These are phyloP conservation scores for Rhododendron simsii DNA, from an alignment of 148 eudicot genomes.

Conservation along the genomic window DNA sequence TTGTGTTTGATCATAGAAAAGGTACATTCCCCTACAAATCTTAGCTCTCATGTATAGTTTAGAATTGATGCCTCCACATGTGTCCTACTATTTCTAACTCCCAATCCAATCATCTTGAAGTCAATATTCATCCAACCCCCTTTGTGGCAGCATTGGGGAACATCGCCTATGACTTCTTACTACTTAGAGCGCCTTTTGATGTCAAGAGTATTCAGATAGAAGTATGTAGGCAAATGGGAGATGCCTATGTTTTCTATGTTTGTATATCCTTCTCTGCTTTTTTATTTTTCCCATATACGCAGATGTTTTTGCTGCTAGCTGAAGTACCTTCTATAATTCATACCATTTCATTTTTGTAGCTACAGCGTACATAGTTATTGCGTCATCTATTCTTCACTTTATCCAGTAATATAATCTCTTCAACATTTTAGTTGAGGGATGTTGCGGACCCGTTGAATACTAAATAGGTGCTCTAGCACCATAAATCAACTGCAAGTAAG, in stretches of 20 bases:
- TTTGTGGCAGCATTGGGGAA: neutral
- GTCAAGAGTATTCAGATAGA: neutral
- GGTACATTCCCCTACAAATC: slow-evolving; percentile 19
- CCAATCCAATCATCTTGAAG: slow-evolving; percentile 1
- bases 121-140: neutral
- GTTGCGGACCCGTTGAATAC: neutral
- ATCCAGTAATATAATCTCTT: neutral
- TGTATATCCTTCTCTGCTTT: neutral
- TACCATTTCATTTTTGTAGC: neutral
- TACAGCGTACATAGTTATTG: neutral
- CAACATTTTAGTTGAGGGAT: neutral
- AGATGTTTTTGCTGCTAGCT: neutral
- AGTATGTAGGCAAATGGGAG: neutral
- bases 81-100: neutral
- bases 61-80: neutral
- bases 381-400: neutral
- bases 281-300: neutral
- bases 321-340: neutral
- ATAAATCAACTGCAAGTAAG: neutral
- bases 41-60: neutral
- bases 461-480: neutral
- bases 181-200: neutral
- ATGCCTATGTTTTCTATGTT: neutral
- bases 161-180: neutral
- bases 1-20: slow-evolving; percentile 50